Conservation (phyloP, 805 yeast genomes). For the Kodamaea leandrae region DNA sequence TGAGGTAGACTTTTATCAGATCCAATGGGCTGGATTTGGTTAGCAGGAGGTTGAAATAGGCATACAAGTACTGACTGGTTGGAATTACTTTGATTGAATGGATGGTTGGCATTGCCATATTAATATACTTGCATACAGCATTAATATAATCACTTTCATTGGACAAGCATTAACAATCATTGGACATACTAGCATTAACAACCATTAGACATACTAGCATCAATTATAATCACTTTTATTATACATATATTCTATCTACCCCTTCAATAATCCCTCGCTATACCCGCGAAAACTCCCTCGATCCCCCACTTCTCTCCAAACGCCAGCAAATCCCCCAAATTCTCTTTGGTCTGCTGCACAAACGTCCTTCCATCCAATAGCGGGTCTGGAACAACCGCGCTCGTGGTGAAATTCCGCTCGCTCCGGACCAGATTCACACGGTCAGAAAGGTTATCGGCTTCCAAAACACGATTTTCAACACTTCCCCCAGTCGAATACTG, state of each 20-base stretch:
- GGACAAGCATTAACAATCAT: too few species aligned
- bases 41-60: too few species aligned
- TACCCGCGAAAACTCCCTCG: neutral
- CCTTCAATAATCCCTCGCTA: neutral
- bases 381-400: neutral
- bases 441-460: neutral
- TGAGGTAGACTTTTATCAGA: constrained; percentile 34
- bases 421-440: neutral
- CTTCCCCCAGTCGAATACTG: constrained; percentile 1
- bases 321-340: neutral
- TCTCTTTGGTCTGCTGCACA: neutral
- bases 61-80: too few species aligned
- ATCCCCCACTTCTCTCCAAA: neutral
- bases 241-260: too few species aligned
- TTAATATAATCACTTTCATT: too few species aligned
- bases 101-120: too few species aligned
- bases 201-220: too few species aligned
- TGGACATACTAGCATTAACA: too few species aligned
- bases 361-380: neutral
- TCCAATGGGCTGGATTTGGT: constrained; percentile 98
- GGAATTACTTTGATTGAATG: too few species aligned
- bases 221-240: too few species aligned
- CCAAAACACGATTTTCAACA: neutral
- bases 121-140: too few species aligned
- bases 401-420: neutral